Base-by-base conservation (phyloP, 2,329 filamentous ascomycete species). In the Phaeoacremonium minimum region DNA sequence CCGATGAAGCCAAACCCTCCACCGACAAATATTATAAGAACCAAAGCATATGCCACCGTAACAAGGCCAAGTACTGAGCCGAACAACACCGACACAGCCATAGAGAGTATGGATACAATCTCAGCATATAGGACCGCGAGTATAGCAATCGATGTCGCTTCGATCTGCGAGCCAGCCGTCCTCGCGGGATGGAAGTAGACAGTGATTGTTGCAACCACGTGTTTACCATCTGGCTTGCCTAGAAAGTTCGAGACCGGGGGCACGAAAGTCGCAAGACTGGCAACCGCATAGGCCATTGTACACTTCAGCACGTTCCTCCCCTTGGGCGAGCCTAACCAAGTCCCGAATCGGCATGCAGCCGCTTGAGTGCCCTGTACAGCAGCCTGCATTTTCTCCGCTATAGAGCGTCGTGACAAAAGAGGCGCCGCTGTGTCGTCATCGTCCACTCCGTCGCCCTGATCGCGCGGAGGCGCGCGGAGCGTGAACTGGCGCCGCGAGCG, bases 171-270 rank as follows among this genome's bases (percentile, higher is more conserved):
- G 1, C 91, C 91, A 17, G 83, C 77, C 14, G 87, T 87, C 40
- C 91, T 75, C 6, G 88, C 87, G 5, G 91, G 89, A 57, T 96
- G 89, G 52, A 96, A 97, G 55, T 95, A 97, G 9, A 96, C 90
- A 1, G 88, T 94, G 40, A 96, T 80, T 3, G 91, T 96, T 19
- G 89, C 89, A 35, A 95, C 88, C 53, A 95, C 83, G 61, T 96
- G 91, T 56, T 96, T 96, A 34, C 88, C 88, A 61, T 95, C 90
- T 53, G 89, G 85, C 45, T 83, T 73, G 9, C 91, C 91, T 13
- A 96, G 69, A 38, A 89, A 77, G 7, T 71, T 66, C 13, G 88
- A 82, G 38, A 95, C 71, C 4, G 75, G 73, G 3, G 83, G 77
- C 44, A 87, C 81, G 50, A 95, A 93, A 0, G 90, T 96, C 22